Percentiles rank a stretch among this genome's conserved stretches.
These are phyloP conservation scores for Ananas comosus DNA, from an alignment of 176 grass and related monocot species.

Conservation along the genomic window DNA sequence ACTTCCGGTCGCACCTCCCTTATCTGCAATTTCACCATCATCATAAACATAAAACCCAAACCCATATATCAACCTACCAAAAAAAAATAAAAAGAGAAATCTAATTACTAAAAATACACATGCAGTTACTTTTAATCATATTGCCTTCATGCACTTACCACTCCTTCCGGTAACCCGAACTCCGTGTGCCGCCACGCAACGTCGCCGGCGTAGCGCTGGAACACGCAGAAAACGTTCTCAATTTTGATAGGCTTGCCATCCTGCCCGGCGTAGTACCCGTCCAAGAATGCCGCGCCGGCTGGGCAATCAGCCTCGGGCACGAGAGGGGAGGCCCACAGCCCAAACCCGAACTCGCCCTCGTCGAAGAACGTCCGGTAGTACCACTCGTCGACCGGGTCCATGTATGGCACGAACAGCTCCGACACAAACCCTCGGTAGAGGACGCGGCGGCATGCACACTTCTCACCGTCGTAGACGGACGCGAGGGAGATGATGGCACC, in stretches of 20 bases:
- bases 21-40: conserved; percentile 25
- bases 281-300: conserved; percentile 39
- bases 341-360: conserved; percentile 59
- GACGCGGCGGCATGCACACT: conserved; percentile 29
- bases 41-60: too few species aligned
- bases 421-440: conserved; percentile 69
- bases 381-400: conserved; percentile 76
- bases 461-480: conserved; percentile 40
- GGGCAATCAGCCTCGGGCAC: conserved; percentile 52
- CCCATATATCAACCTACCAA: not conserved
- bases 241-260: conserved; percentile 36
- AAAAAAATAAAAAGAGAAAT: too few species aligned
- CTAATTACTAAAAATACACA: too few species aligned
- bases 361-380: conserved; percentile 78
- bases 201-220: conserved; percentile 60
- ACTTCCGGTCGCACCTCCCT: conserved; percentile 67
- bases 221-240: conserved; percentile 57
- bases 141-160: conserved; percentile 32
- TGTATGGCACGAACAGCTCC: conserved; percentile 82
- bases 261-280: conserved; percentile 41
- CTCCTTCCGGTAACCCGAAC: conserved; percentile 33
- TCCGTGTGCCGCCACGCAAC: conserved; percentile 77
- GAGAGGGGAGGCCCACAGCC: conserved; percentile 39
- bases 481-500: conserved; percentile 61
- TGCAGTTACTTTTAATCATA: too few species aligned